Evolutionary conservation across 2,329 filamentous ascomycete species (phyloP), one percentile per base, ranked within the genome.

Genomic region (Amauroascus verrucosus): DNA sequence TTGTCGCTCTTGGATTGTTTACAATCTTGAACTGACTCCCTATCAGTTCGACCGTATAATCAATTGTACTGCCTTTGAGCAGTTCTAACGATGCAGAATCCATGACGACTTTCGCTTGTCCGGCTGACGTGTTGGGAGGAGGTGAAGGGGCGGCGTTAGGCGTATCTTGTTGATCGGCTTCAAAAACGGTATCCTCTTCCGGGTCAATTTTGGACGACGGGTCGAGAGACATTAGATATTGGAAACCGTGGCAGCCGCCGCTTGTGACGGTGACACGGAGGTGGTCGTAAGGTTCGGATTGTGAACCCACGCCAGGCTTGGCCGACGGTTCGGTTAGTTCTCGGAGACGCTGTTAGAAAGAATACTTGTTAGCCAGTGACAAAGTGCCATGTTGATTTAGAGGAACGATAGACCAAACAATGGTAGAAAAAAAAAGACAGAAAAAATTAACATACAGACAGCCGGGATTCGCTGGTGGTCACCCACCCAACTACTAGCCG

Each of bases 241-340:
- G 93, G 69, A 98, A 98, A 48, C 93, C 93, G 70, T 98, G 93
- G 69, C 93, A 98, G 53, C 93, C 93, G 58, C 93, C 93, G 54
- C 85, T 88, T 65, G 95, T 89, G 55, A 98, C 90, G 57, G 86
- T 84, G 60, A 98, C 86, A 50, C 91, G 86, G n/a, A 98, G 78
- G 22, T 89, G 87, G 30, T 95, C 80, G 63, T 86, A 77, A 1
- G 88, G 87, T 66, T 95, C 94, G 55, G 69, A 67, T 54, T 70
- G 64, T 47, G 57, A 62, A 56, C 60, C 41, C 6, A 62, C 64
- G 3, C 67, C 60, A 65, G 61, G 75, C 55, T 59, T 54, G 56
- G 82, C 80, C 77, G 50, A 48, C 1, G 56, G 53, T 33, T 55
- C 52, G 11, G 88, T 89, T 58, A 93, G 95, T 59, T 88, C 79